These are phyloP conservation scores for Trichophyton schoenleinii DNA, from an alignment of 2,329 filamentous ascomycete species.

Conservation along the genomic window DNA sequence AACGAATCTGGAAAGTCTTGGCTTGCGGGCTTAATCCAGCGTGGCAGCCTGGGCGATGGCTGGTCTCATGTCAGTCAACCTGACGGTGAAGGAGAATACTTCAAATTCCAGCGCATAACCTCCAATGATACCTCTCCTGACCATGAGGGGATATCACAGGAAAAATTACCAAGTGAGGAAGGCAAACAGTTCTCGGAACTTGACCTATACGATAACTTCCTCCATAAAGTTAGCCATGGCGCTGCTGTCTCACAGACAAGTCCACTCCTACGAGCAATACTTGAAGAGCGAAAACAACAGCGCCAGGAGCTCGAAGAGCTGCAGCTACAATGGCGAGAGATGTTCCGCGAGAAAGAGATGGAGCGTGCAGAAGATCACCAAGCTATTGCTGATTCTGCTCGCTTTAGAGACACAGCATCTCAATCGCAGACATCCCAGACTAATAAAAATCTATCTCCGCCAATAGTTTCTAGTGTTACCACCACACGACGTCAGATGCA, in stretches of 20 bases:
- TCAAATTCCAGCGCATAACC: conserved; percentile 7
- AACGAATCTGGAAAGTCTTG: conserved; percentile 28
- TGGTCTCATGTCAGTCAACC: conserved; percentile 24
- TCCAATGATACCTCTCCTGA: background rate
- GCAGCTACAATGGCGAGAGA: conserved; percentile 8
- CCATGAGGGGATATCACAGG: conserved; percentile 5
- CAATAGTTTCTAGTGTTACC: conserved; percentile 44
- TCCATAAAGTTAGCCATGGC: conserved; percentile 27
- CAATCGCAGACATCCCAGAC: background rate
- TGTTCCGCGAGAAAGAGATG: conserved; percentile 11
- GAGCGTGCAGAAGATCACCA: conserved; percentile 3
- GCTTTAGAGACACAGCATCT: background rate
- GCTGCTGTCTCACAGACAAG: conserved; percentile 24
- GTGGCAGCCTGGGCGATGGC: conserved; percentile 31
- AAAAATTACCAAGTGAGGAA: conserved; percentile 24
- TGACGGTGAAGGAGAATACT: conserved; percentile 13
- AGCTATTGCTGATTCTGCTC: background rate
- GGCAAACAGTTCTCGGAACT: conserved; percentile 34
- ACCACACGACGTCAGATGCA: conserved; percentile 44
- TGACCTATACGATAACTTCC: conserved; percentile 41
- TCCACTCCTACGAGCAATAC: conserved; percentile 24
- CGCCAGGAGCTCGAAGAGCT: conserved; percentile 16
- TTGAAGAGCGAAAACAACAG: conserved; percentile 22
- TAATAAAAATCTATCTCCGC: background rate
- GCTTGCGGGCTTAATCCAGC: conserved; percentile 28